Base-by-base conservation (phyloP, 2,329 filamentous ascomycete species). In the Helotiales sp. region DNA sequence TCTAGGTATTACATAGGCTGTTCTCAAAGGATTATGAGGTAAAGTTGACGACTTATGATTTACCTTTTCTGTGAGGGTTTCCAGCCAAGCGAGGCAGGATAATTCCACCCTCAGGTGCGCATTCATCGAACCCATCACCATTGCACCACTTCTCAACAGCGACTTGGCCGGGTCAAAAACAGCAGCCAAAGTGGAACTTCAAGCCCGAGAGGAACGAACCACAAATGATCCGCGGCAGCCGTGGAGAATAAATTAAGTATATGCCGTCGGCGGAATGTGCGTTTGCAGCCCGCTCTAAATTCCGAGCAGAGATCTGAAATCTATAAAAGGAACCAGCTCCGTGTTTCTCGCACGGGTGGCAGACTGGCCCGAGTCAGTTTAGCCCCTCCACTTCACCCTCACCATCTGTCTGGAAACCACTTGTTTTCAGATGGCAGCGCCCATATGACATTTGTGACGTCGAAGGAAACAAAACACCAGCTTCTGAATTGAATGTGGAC, bases 251-350 rank as follows among this genome's bases (percentile, higher is more conserved):
- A 34, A 37, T 11, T n/a, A n/a, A n/a, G n/a, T 8, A 57, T 40
- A 57, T 57, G 54, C 54, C 32, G 54, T 40, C 32, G 54, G 32
- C 3, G 32, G 30, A 40, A 57, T 57, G 30, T n/a, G 13, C 54
- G 20, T 22, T 26, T 37, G 11, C 20, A 24, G 54, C 30, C 20
- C 32, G 10, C 20, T 40, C 40, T 20, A n/a, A 20, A 45, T 7
- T 45, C 40, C 6, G 10, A 37, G n/a, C n/a, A 37, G n/a, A 24
- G n/a, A 34, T 57, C 32, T 32, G 40, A 57, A 57, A 57, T 57
- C 30, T 57, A 57, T 13, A 30, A 52, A 30, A 3, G n/a, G 20
- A 34, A 24, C 20, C 2, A 24, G 52, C 54, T 57, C 54, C 54
- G 54, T 40, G 54, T 32, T 3, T 40, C 7, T 30, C n/a, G 20